Percentiles rank a stretch among this genome's conserved stretches.
Conservation (phyloP, 2,329 filamentous ascomycete species). For the Botryotinia calthae region DNA sequence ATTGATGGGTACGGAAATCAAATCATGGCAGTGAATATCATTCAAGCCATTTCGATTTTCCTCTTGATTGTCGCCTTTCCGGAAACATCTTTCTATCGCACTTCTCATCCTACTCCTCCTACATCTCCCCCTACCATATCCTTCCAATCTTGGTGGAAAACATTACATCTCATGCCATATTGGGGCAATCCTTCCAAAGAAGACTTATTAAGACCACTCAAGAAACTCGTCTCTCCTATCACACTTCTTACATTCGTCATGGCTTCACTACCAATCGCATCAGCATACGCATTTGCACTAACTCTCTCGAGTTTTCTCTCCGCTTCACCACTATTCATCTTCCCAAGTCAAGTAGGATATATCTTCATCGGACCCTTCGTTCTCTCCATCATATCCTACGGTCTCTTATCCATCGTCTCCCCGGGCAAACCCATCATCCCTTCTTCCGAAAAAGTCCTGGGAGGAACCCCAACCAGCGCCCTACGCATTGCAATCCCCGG, state of each 20-base stretch:
- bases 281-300: constrained; percentile 48
- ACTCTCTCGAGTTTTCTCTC: constrained; percentile 50
- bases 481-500: not conserved
- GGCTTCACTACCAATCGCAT: constrained; percentile 46
- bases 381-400: constrained; percentile 26
- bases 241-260: constrained; percentile 47
- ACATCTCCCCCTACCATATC: constrained; percentile 19
- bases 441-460: not conserved
- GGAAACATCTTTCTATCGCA: constrained; percentile 53
- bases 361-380: constrained; percentile 41
- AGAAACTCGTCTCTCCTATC: constrained; percentile 50
- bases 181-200: constrained; percentile 22
- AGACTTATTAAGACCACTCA: constrained; percentile 36
- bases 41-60: constrained; percentile 48
- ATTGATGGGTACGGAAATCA: constrained; percentile 46
- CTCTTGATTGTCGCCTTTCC: constrained; percentile 49
- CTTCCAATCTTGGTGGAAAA: constrained; percentile 1
- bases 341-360: constrained; percentile 43
- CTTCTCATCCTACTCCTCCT: constrained; percentile 22
- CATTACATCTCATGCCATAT: constrained; percentile 24
- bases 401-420: constrained; percentile 20
- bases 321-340: constrained; percentile 45
- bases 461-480: not conserved
- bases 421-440: constrained; percentile 16
- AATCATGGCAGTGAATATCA: constrained; percentile 51